These are phyloP conservation scores for Rhizodiscina lignyota DNA, from an alignment of 495 filamentous ascomycete genomes.

Conservation along the genomic window DNA sequence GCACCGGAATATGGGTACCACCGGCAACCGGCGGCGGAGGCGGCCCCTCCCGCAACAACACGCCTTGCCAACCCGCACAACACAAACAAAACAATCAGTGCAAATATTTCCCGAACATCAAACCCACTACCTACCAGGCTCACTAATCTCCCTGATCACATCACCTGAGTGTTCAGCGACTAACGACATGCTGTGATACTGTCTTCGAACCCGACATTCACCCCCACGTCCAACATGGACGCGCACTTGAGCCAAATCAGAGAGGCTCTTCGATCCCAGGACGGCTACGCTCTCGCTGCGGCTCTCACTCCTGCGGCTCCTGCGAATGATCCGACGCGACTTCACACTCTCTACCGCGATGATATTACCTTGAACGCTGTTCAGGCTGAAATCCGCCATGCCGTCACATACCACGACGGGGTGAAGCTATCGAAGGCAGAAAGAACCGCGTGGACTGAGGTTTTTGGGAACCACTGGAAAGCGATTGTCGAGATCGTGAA, in stretches of 20 bases:
- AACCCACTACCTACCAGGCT: no score
- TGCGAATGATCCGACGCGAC: conserved; percentile 33
- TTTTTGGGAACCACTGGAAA: conserved; percentile 73
- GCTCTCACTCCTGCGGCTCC: conserved; percentile 52
- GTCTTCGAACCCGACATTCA: no score
- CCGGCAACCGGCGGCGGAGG: no score
- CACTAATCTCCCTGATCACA: no score
- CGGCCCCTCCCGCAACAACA: no score
- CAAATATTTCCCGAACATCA: no score
- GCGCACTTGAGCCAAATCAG: conserved; percentile 43
- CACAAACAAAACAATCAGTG: no score
- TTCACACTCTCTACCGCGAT: conserved; percentile 42
- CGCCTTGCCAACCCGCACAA: no score
- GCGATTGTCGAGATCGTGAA: conserved; percentile 39
- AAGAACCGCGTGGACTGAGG: conserved; percentile 59
- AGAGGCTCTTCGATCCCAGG: conserved; percentile 31
- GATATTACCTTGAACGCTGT: conserved; percentile 32
- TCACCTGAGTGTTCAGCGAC: no score
- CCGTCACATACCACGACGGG: conserved; percentile 37
- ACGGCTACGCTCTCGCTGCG: conserved; percentile 50
- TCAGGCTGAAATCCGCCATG: conserved; percentile 39
- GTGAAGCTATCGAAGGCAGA: conserved; percentile 43
- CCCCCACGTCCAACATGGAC: conserved; percentile 36
- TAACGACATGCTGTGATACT: no score
- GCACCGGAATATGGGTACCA: no score